Base-by-base conservation (phyloP, 2,329 filamentous ascomycete genomes). In the Diaporthe aspalathi region DNA sequence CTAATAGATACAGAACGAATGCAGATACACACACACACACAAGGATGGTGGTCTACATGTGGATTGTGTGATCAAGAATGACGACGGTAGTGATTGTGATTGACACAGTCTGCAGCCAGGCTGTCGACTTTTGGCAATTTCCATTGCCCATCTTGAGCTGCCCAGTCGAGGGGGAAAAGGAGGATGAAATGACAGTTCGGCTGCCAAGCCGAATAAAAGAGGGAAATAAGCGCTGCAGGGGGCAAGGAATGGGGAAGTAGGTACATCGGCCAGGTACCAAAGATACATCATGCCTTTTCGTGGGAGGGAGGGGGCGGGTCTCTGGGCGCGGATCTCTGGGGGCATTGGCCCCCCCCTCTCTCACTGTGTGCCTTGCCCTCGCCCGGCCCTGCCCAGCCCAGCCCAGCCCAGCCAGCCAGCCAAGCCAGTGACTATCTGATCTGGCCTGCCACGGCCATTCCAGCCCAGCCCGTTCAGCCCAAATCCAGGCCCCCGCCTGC, bases 121-220 rank as follows among this genome's bases (percentile, higher is more conserved):
- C 50, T 65, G 29, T 32, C 45, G 29, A 38, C 60, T 38, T 65
- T 29, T n/a, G n/a, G 60, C 60, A 65, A 65, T 65, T 45, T 65
- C 60, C 60, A 65, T 62, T 9, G 20, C 40, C 57, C 57, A 62
- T 27, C 60, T 50, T 22, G 49, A 43, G 47, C 40, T 50, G 49
- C 35, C 24, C 22, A 24, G 47, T 67, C 65, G 65, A 56, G 17
- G 20, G 27, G 29, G 9, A 57, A 43, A 35, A 67, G 65, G 65
- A 53, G 52, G 65, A 67, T 43, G 65, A 53, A 67, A 67, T 57
- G 65, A 57, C 49, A 40, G 60, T 65, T 50, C 29, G 60, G 60
- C 60, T 65, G 60, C 60, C 60, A 65, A 65, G 60, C n/a, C 60
- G 60, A 65, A 50, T 65, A 38, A 65, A 24, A 65, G 60, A 65